phyloP scores from a whole-genome alignment of 306 rosid genomes.

The Quercus bicolor region DNA sequence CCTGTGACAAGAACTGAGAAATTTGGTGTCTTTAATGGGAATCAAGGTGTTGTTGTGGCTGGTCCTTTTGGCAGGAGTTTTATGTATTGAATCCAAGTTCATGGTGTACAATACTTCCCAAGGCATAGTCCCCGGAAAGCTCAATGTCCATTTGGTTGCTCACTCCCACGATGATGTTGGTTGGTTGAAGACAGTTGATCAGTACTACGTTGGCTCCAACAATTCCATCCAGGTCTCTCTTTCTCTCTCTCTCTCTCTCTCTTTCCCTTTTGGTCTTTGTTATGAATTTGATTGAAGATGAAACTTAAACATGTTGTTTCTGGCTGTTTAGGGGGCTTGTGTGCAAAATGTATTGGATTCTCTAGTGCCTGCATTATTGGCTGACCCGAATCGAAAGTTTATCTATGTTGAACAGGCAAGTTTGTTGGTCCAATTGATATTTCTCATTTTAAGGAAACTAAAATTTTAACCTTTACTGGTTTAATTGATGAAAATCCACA shows the following conservation, averaged over 20 bases:
- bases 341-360: slow-evolving; percentile 70
- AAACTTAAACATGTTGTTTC: background rate
- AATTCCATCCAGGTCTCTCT: slow-evolving; percentile 50
- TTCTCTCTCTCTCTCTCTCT: background rate
- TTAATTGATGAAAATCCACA: background rate
- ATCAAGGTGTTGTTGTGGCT: background rate
- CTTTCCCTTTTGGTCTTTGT: background rate
- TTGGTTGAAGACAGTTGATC: slow-evolving; percentile 62
- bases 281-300: background rate
- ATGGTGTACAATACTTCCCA: slow-evolving; percentile 38
- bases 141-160: slow-evolving; percentile 54
- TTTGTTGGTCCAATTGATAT: background rate
- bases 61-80: background rate
- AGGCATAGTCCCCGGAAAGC: slow-evolving; percentile 35
- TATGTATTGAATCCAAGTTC: slow-evolving; percentile 28
- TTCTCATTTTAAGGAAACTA: background rate
- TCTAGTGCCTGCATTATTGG: slow-evolving; percentile 45
- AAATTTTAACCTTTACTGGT: background rate
- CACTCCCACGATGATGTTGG: slow-evolving; percentile 63
- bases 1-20: background rate
- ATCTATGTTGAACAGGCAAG: slow-evolving; percentile 84
- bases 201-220: slow-evolving; percentile 57
- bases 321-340: slow-evolving; percentile 56
- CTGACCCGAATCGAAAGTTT: slow-evolving; percentile 74
- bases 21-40: background rate